Base-by-base conservation (phyloP, 192 early-diverging fungal genomes). In the Umbelopsis vinacea region DNA sequence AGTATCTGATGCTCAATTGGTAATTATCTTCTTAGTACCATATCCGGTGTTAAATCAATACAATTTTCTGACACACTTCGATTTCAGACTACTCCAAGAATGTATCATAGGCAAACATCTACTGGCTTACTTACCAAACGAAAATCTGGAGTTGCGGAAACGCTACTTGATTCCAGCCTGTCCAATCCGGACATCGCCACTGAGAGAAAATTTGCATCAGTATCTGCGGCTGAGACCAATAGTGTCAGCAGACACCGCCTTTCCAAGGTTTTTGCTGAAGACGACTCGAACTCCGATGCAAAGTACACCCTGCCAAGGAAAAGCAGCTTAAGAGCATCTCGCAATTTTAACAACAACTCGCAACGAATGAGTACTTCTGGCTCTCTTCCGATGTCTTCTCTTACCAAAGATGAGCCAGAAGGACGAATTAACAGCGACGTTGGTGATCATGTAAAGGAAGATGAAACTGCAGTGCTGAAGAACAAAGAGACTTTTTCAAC, bases 51-150 rank as follows among this genome's bases (percentile, higher is more conserved):
- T 37, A 4, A 63, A n/a, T 19, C 6, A 37, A 33, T 29, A 37
- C 11, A 60, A 19, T 2, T 6, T 33, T n/a, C 33, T 38, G 2
- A 63, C 26, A 35, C 26, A 63, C 33, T 35, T 63, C 11, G 3
- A 19, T 63, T 38, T 37, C 19, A 63, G 57, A 35, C 57, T 63
- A n/a, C 57, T 63, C 57, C 57, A 35, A 29, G 33, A 63, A 63
- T 63, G 57, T 37, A 63, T 63, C 57, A 29, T 63, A 26, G 57
- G 19, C 57, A 63, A 33, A 19, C 57, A 6, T 63, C 57, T 37
- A 63, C 57, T 63, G 10, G 14, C 23, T n/a, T 63, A 17, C 57
- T 63, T 19, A 63, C 38, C 33, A 63, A 37, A 35, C 57, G 57
- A 17, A 63, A 63, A 37, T 63, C 57, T 35, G 17, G 29, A 6